These are phyloP conservation scores for Alternaria incomplexa DNA, from an alignment of 2,329 filamentous ascomycete genomes.

Conservation along the genomic window DNA sequence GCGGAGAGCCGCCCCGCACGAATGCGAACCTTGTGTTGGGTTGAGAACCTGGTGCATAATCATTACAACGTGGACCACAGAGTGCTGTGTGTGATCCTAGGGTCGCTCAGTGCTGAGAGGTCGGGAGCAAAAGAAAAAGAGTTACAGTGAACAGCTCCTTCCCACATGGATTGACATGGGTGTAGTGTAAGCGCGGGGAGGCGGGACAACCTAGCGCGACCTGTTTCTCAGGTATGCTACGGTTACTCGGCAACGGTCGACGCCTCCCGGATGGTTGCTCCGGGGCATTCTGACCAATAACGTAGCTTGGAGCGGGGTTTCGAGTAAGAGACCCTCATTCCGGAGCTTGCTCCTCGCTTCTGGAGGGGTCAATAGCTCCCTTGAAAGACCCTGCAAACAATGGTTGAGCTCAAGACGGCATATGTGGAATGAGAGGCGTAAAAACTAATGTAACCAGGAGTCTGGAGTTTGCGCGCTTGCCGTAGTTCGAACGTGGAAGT, in stretches of 20 bases:
- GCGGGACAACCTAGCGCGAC: constrained; percentile 3
- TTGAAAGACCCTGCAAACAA: background rate
- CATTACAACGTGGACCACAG: background rate
- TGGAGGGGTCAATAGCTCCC: background rate
- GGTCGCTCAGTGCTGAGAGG: background rate
- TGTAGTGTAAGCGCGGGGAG: constrained; percentile 13
- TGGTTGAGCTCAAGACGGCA: background rate
- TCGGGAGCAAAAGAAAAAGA: background rate
- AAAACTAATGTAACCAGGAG: background rate
- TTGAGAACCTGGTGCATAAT: background rate
- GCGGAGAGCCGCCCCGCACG: constrained; percentile 1
- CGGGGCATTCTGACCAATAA: background rate
- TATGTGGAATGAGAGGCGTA: constrained; percentile 1
- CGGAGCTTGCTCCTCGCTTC: background rate
- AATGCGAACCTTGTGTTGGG: background rate
- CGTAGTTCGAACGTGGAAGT: constrained; percentile 11
- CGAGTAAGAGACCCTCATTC: background rate
- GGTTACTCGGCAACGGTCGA: constrained; percentile 5
- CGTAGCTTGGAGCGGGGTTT: background rate
- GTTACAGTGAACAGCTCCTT: background rate
- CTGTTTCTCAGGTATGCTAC: background rate
- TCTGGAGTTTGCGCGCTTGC: background rate
- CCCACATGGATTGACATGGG: constrained; percentile 9
- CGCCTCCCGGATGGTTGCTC: background rate
- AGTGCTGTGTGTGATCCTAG: background rate